Evolutionary conservation across 768 basidiomycete genomes (phyloP), one percentile per base, ranked within the genome.

Genomic region (Dioszegia hungarica): DNA sequence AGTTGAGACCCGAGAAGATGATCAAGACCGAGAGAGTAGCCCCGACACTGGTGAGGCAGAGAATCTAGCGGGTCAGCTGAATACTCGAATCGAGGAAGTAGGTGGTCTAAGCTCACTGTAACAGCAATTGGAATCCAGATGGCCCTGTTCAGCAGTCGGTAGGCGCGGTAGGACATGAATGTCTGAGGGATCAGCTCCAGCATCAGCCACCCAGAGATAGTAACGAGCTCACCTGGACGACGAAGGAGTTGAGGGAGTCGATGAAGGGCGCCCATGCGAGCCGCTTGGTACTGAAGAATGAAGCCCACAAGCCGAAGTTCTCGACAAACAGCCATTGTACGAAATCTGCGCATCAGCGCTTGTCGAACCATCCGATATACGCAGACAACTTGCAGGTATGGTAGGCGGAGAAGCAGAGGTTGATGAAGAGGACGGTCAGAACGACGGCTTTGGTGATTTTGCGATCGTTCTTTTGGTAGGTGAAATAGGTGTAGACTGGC

Each of bases 111-210:
- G 47, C 59, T 44, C 36, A 61, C 55, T 20, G 45, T 31, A 28
- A 54, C 37, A 31, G 41, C 39, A 12, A 58, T 50, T 1, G 53
- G 56, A 24, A 57, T 62, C 41, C 36, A 17, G 43, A 60, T 36
- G 8, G 31, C 31, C 31, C 14, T 33, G 10, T 45, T 49, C 24
- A 36, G 47, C 1, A 63, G 54, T 22, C 52, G 38, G 38, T 48
- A 63, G 10, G 62, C 62, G 8, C 62, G 53, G 50, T 63, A 54
- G n/a, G 56, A 40, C 45, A 63, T 59, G 58, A 59, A 63, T 59
- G 54, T n/a, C 20, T 12, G 4, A 5, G 3, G 2, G 1, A 17
- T n/a, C 24, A 20, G 34, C 25, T 9, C 15, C 10, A 37, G 19
- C 19, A 33, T 10, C 5, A 2, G 2, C 29, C 11, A 36, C 39